phyloP scores from a whole-genome alignment of 2,329 filamentous ascomycete genomes.

The Pyrenophora tritici-repentis region DNA sequence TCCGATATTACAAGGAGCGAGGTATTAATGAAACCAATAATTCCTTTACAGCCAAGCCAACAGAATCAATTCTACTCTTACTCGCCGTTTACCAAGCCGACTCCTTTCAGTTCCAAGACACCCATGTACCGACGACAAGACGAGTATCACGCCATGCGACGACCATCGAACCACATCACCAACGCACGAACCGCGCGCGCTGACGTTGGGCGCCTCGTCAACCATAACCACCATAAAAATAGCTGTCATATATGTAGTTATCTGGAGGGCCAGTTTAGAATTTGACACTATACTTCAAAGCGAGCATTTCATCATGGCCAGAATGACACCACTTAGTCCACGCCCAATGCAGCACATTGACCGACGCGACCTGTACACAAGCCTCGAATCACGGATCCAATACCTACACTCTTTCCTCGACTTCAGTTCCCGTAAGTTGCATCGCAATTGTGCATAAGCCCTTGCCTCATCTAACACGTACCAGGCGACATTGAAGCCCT shows the following conservation, averaged over 20 bases:
- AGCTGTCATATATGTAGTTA: background rate
- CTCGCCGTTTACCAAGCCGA: no score
- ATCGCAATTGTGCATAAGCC: no score
- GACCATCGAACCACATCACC: conserved; percentile 14
- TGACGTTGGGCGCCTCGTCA: background rate
- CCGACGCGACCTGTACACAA: conserved; percentile 72
- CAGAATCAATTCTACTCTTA: no score
- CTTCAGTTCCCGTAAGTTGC: conserved; percentile 67
- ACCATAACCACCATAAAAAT: background rate
- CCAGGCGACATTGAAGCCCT: conserved; percentile 72
- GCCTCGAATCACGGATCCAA: conserved; percentile 69
- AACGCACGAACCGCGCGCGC: background rate
- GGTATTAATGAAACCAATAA: no score
- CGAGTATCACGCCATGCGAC: conserved; percentile 32
- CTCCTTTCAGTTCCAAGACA: no score
- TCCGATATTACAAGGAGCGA: no score
- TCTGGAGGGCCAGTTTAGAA: no score
- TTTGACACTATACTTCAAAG: no score
- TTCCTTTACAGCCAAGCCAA: no score
- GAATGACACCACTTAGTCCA: conserved; percentile 34
- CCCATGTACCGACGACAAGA: conserved; percentile 1
- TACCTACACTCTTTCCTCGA: conserved; percentile 79
- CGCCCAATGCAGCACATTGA: conserved; percentile 64
- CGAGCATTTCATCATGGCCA: background rate
- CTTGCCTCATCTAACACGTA: background rate